phyloP scores from a whole-genome alignment of 2,329 filamentous ascomycete genomes.

The Pseudopithomyces chartarum region DNA sequence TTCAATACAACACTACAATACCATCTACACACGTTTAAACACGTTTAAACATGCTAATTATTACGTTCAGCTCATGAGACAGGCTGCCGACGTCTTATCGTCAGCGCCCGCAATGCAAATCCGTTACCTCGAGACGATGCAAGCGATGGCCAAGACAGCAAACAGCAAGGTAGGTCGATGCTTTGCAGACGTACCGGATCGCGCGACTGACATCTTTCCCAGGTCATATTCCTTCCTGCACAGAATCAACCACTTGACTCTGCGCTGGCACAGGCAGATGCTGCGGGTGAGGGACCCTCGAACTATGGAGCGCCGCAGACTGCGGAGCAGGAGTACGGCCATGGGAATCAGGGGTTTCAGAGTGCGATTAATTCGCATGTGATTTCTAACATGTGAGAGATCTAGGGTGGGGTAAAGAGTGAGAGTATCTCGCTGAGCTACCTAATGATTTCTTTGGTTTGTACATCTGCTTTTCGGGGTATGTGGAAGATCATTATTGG shows the following conservation, averaged over 20 bases:
- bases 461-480: no score
- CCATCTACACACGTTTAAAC: no score
- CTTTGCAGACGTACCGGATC: slow-evolving; percentile 49
- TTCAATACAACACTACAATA: no score
- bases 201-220: no score
- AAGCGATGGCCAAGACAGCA: slow-evolving; percentile 93
- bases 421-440: neutral
- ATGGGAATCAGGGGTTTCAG: slow-evolving; percentile 66
- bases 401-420: neutral
- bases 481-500: no score
- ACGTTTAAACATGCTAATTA: no score
- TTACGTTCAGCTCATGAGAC: slow-evolving; percentile 79
- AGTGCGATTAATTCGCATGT: slow-evolving; percentile 80
- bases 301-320: slow-evolving; percentile 43
- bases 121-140: slow-evolving; percentile 93
- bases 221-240: no score
- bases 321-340: slow-evolving; percentile 41
- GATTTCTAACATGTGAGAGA: slow-evolving; percentile 77
- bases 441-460: no score
- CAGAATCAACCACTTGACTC: slow-evolving; percentile 57
- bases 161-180: slow-evolving; percentile 78
- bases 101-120: slow-evolving; percentile 85
- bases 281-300: slow-evolving; percentile 61
- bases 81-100: slow-evolving; percentile 91
- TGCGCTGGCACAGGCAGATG: slow-evolving; percentile 56